phyloP scores from a whole-genome alignment of 1,284 basidiomycete genomes.

The Singerocomus inundabilis region DNA sequence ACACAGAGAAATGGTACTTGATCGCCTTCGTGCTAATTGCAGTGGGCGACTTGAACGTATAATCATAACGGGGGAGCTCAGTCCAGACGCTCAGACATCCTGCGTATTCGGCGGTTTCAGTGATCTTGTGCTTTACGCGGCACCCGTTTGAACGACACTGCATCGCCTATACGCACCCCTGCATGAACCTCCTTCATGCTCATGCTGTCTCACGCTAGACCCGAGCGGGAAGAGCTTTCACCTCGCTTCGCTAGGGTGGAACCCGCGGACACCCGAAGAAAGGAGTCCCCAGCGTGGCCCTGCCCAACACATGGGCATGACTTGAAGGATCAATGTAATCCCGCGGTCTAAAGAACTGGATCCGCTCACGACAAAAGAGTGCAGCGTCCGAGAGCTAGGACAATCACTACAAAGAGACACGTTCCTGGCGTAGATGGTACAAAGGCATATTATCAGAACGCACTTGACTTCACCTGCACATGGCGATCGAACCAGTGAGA shows the following conservation, averaged over 20 bases:
- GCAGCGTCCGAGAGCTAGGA: constrained; percentile 3
- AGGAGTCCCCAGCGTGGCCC: constrained; percentile 1
- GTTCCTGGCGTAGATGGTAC: constrained; percentile 4
- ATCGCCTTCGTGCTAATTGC: not conserved
- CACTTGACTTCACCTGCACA: constrained; percentile 1
- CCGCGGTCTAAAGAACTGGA: not conserved
- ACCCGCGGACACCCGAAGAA: constrained; percentile 20
- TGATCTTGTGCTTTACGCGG: not conserved
- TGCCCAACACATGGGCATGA: too few species aligned
- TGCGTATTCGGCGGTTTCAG: not conserved
- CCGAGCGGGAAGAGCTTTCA: constrained; percentile 3
- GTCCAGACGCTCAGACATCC: constrained; percentile 1
- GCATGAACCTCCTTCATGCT: not conserved
- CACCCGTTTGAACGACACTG: not conserved
- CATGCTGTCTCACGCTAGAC: constrained; percentile 3
- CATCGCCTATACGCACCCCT: not conserved
- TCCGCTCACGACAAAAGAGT: constrained; percentile 3
- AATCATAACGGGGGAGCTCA: constrained; percentile 12
- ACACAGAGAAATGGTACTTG: constrained; percentile 5
- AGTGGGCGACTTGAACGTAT: not conserved
- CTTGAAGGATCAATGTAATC: not conserved
- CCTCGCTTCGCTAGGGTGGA: constrained; percentile 10
- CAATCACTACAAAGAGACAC: not conserved
- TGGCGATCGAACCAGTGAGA: constrained; percentile 7
- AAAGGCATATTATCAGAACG: not conserved